Base-by-base conservation (phyloP, 805 yeast genomes). In the Martiniozyma abietophila region DNA sequence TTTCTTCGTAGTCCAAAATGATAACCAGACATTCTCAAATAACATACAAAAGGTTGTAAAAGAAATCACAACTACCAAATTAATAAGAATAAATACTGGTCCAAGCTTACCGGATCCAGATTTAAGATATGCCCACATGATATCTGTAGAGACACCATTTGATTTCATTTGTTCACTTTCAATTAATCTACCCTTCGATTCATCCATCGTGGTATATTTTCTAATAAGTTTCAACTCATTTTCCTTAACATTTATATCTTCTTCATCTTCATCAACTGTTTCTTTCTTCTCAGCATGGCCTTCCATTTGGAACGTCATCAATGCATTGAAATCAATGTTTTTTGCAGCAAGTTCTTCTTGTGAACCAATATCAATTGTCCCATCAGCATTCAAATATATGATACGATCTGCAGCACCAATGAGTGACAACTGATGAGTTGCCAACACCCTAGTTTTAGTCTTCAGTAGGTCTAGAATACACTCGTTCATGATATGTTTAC, bases 341-440 rank as follows among this genome's bases (percentile, higher is more conserved):
- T 60, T 56, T 1, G 23, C 34, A 29, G 56, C 50, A 39, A 84
- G 53, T 37, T 80, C 81, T 0, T 62, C 67, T 11, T 69, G 58
- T 0, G 79, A 68, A 9, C 89, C 95, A 20, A 71, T 56, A 27
- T 69, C 71, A 20, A 79, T 58, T 0, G 67, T 48, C 0, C 82
- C 75, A 28, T 79, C 80, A 8, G 79, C 73, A 44, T 74, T 71
- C 45, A 84, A 52, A 41, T 78, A 81, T 9, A 85, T 64, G 21
- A 85, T 60, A 30, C 79, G 64, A 51, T 79, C 84, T 12, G 94
- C 92, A 36, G 67, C 58, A 15, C 71, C 72, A 41, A 84, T 69
- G 40, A 84, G 61, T 5, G 84, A 72, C 32, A 85, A 61, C 52
- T 85, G 94, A 54, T 84, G 95, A 0, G 95, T 85, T 2, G 94